These are phyloP conservation scores for Candida tropicalis DNA, from an alignment of 1,139 yeast species.

Conservation along the genomic window DNA sequence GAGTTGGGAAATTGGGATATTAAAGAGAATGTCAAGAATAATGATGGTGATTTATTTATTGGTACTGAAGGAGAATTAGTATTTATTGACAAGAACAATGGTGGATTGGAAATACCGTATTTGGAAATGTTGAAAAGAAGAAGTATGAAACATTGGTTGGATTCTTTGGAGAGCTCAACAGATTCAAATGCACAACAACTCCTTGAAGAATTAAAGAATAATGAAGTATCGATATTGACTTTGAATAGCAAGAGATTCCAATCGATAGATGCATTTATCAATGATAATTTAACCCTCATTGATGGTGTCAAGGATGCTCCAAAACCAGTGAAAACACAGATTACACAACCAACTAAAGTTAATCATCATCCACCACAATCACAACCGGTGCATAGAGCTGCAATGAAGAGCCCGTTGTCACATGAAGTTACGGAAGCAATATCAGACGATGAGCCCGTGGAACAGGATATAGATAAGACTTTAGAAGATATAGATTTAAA, in stretches of 20 bases:
- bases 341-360: not conserved
- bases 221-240: slow-evolving; percentile 23
- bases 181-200: slow-evolving; percentile 23
- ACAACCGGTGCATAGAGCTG: not conserved
- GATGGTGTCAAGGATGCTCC: slow-evolving; percentile 12
- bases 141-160: slow-evolving; percentile 36
- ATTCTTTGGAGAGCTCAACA: slow-evolving; percentile 21
- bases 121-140: slow-evolving; percentile 58
- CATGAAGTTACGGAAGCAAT: slow-evolving; percentile 14
- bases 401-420: slow-evolving; percentile 16
- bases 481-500: slow-evolving; percentile 14
- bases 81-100: slow-evolving; percentile 52
- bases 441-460: slow-evolving; percentile 1
- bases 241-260: slow-evolving; percentile 20
- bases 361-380: not conserved
- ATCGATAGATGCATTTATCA: slow-evolving; percentile 33
- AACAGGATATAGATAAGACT: slow-evolving; percentile 10
- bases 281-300: slow-evolving; percentile 25
- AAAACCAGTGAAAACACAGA: not conserved
- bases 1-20: slow-evolving; percentile 77
- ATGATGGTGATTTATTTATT: slow-evolving; percentile 54
- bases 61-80: slow-evolving; percentile 74
- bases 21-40: slow-evolving; percentile 49
- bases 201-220: slow-evolving; percentile 26
- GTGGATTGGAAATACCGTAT: slow-evolving; percentile 55